Base-by-base conservation (phyloP, 768 basidiomycete genomes). In the Kwoniella europaea region DNA sequence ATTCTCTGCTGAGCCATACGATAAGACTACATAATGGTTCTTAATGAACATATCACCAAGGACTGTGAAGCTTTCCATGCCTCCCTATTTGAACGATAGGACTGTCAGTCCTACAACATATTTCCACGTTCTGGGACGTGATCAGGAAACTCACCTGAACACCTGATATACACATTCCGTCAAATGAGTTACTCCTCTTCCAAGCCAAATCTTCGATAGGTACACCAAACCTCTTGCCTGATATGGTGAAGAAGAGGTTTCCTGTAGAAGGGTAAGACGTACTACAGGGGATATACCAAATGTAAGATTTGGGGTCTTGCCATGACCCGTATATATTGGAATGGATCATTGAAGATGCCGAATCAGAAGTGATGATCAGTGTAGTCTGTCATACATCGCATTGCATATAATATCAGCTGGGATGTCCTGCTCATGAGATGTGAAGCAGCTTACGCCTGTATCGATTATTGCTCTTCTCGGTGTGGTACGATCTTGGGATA, bases 1-100 rank as follows among this genome's bases (percentile, higher is more conserved):
- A n/a, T 55, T 64, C 22, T 29, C 24, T 4, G 54, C 52, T 3
- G 50, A 41, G 16, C 72, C 74, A 66, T 78, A 74, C 10, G 71
- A 71, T 0, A 78, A 63, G 12, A 73, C 75, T 15, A 76, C 63
- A 67, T 75, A 79, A 63, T 77, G 76, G 46, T 77, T 81, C 70
- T 79, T 77, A 67, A 81, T 76, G 65, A 79, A 81, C 59, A 79
- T 63, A 46, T 79, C 79, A 2, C 78, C 79, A 4, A 81, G 73
- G 27, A 81, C 71, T 5, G 76, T 76, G 63, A 77, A 81, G 0
- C 43, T n/a, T 9, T 61, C 63, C 52, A 74, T 72, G 15, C 77
- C 79, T 56, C 77, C 76, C 74, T 80, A 70, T 13, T 15, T 15
- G n/a, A 57, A 43, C 63, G 15, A 46, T 6, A 57, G n/a, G 22